Evolutionary conservation across 306 rosid genomes (phyloP).

Genomic region (Dalbergia cultrata): DNA sequence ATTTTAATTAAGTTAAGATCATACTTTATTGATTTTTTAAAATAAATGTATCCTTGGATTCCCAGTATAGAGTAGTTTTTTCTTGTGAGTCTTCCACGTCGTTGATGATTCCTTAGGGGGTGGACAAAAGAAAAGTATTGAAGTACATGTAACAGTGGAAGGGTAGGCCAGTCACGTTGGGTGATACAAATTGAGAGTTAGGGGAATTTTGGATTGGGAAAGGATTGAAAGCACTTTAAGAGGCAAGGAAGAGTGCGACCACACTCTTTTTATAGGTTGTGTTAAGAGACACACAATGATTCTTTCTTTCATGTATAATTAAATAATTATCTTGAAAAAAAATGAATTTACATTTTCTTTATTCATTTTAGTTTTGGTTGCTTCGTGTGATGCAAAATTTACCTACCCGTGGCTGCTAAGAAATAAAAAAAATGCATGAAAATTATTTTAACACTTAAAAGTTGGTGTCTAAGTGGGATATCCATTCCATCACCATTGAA

Average conservation of each 20-base stretch:
- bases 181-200: slow-evolving; percentile 25
- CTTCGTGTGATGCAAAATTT: neutral
- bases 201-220: neutral
- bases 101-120: slow-evolving; percentile 1
- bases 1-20: neutral
- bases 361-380: neutral
- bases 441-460: neutral
- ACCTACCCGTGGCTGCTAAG: neutral
- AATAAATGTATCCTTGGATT: neutral
- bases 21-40: neutral
- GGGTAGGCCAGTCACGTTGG: slow-evolving; percentile 28
- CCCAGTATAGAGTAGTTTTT: neutral
- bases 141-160: neutral
- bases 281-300: neutral
- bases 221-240: slow-evolving; percentile 29
- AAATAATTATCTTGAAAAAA: neutral
- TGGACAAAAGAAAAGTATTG: neutral
- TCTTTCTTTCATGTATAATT: slow-evolving; percentile 23
- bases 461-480: too few relatives aligned
- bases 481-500: too few relatives aligned
- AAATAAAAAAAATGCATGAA: neutral
- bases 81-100: neutral
- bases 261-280: neutral
- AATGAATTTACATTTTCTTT: too few relatives aligned
- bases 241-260: slow-evolving; percentile 7